These are phyloP conservation scores for Rehmannia glutinosa DNA, from an alignment of 257 asterid genomes.

Conservation along the genomic window DNA sequence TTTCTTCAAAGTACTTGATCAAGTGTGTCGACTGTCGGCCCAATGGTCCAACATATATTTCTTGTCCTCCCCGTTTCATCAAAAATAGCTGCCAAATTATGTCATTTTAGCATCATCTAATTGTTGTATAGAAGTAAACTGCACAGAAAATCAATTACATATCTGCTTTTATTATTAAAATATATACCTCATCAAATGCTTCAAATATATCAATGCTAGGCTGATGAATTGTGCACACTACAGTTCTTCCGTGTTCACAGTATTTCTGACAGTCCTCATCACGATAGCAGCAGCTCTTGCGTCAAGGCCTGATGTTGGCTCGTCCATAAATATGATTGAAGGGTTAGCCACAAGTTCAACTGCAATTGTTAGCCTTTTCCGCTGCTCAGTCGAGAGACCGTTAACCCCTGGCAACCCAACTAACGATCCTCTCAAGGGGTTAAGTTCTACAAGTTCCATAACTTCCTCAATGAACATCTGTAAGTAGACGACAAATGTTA, in stretches of 20 bases:
- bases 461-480: slow-evolving; percentile 55
- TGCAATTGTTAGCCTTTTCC: slow-evolving; percentile 60
- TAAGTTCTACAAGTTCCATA: slow-evolving; percentile 65
- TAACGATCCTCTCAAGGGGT: slow-evolving; percentile 31
- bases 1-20: slow-evolving; percentile 44
- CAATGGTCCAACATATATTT: slow-evolving; percentile 46
- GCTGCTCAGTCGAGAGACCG: slow-evolving; percentile 57
- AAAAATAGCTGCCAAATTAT: slow-evolving; percentile 41
- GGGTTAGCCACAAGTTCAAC: slow-evolving; percentile 68
- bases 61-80: slow-evolving; percentile 62
- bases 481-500: background rate
- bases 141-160: background rate
- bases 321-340: slow-evolving; percentile 59
- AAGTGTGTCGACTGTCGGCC: slow-evolving; percentile 46
- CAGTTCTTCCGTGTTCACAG: slow-evolving; percentile 58
- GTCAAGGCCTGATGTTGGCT: slow-evolving; percentile 60
- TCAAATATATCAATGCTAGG: slow-evolving; percentile 69
- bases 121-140: background rate
- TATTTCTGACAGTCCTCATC: slow-evolving; percentile 56
- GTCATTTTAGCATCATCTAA: slow-evolving; percentile 10
- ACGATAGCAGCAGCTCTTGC: slow-evolving; percentile 68
- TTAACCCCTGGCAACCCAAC: slow-evolving; percentile 53
- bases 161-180: background rate
- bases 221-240: slow-evolving; percentile 65
- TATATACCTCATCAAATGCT: slow-evolving; percentile 52